Evolutionary conservation across 139 green algal species (phyloP).

Genomic region (Zygnema circumcarinatum): DNA sequence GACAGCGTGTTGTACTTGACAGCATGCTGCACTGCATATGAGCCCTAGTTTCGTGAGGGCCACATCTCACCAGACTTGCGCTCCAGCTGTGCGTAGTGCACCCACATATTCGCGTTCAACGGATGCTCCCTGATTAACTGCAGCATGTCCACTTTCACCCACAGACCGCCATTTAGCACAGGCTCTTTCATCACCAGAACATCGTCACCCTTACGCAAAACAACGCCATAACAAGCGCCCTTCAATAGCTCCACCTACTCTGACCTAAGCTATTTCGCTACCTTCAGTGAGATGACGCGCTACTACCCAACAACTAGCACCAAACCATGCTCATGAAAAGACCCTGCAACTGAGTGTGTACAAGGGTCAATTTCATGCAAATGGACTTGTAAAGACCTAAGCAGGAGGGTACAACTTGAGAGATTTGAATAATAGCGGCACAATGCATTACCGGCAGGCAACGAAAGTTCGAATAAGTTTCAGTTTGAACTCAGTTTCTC

Average conservation of each 20-base stretch:
- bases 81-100: conserved; percentile 36
- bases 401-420: no score
- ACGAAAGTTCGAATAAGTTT: no score
- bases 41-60: not conserved
- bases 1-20: not conserved
- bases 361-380: no score
- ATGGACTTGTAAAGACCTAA: no score
- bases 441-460: no score
- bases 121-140: not conserved
- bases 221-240: not conserved
- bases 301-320: not conserved
- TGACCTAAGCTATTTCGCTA: not conserved
- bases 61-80: conserved; percentile 20
- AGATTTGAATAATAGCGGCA: no score
- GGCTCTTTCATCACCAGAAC: not conserved
- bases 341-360: no score
- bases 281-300: not conserved
- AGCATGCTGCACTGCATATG: conserved; percentile 3
- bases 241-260: not conserved
- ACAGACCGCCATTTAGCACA: no score
- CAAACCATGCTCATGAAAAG: no score
- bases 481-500: no score
- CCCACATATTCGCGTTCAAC: not conserved
- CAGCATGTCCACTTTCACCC: no score
- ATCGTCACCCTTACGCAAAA: not conserved